phyloP scores from a whole-genome alignment of 768 basidiomycete species.

The Auricularia sp. region DNA sequence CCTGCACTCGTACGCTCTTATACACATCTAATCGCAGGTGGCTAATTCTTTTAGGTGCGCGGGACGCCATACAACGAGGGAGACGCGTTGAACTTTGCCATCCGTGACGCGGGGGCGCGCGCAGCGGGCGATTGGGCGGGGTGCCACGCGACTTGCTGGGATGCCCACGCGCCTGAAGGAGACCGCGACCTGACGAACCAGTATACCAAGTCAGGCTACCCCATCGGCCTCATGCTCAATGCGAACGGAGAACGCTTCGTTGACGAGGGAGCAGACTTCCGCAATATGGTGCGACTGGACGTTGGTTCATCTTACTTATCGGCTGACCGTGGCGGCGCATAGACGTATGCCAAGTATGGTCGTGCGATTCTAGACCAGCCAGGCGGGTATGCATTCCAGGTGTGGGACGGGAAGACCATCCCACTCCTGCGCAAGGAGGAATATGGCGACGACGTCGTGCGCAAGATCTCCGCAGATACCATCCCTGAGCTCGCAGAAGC shows the following conservation, averaged over 20 bases:
- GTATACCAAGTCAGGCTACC: conserved; percentile 65
- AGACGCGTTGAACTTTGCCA: conserved; percentile 33
- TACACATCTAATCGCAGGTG: no score
- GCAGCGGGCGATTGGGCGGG: conserved; percentile 56
- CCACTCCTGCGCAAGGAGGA: conserved; percentile 48
- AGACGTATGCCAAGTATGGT: conserved; percentile 63
- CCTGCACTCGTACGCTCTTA: conserved; percentile 36
- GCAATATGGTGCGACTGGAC: conserved; percentile 26
- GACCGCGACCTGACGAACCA: conserved; percentile 54
- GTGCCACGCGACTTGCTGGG: conserved; percentile 69
- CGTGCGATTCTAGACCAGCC: conserved; percentile 48
- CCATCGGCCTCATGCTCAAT: conserved; percentile 62
- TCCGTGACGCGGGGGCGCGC: conserved; percentile 36
- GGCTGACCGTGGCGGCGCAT: conserved; percentile 13
- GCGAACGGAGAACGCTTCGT: conserved; percentile 48
- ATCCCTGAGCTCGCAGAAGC: conserved; percentile 37
- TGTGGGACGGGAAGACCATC: conserved; percentile 44
- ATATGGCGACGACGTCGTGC: conserved; percentile 52
- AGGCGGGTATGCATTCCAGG: conserved; percentile 50
- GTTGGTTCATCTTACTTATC: no score
- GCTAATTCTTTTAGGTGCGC: conserved; percentile 34
- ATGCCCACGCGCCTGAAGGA: conserved; percentile 49
- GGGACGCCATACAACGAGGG: conserved; percentile 66
- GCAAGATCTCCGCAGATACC: conserved; percentile 38
- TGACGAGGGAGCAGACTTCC: conserved; percentile 61